phyloP scores from a whole-genome alignment of 2,329 filamentous ascomycete genomes.

The Neurospora sp. region DNA sequence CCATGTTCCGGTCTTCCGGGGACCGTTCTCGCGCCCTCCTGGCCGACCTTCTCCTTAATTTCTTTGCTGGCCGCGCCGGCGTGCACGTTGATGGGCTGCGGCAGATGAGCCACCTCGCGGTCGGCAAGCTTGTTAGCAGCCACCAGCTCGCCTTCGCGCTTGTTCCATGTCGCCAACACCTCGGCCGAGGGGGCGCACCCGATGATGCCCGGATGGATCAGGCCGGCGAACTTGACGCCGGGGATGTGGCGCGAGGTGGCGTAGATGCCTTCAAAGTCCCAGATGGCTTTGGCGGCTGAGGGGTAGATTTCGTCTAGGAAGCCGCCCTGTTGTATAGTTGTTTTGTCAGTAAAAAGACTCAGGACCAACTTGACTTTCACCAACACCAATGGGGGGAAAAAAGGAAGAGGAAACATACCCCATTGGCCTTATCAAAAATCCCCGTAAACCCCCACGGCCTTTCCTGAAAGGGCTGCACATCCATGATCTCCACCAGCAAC shows the following conservation, averaged over 20 bases:
- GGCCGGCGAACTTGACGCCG: constrained; percentile 74
- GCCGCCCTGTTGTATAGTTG: constrained; percentile 42
- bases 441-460: constrained; percentile 88
- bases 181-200: constrained; percentile 78
- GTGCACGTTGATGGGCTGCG: constrained; percentile 61
- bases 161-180: constrained; percentile 74
- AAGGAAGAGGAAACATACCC: constrained; percentile 25
- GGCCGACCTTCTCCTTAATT: constrained; percentile 57
- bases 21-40: constrained; percentile 76
- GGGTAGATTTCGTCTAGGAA: constrained; percentile 85
- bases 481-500: constrained; percentile 80
- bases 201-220: constrained; percentile 87
- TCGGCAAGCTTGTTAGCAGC: constrained; percentile 50
- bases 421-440: constrained; percentile 69
- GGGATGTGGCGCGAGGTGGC: constrained; percentile 82
- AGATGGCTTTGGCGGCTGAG: constrained; percentile 55
- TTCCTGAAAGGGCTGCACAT: constrained; percentile 80
- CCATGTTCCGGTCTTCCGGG: constrained; percentile 79
- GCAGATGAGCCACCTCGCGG: constrained; percentile 68
- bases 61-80: constrained; percentile 53
- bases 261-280: constrained; percentile 51
- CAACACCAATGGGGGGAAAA: constrained; percentile 20
- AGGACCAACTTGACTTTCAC: too few relatives aligned
- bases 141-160: constrained; percentile 72
- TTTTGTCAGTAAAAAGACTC: background rate